A percentile compares a stretch with the other conserved stretches of the same genome.
These are phyloP conservation scores for Cercophora newfieldiana DNA, from an alignment of 495 filamentous ascomycete species.

Conservation along the genomic window DNA sequence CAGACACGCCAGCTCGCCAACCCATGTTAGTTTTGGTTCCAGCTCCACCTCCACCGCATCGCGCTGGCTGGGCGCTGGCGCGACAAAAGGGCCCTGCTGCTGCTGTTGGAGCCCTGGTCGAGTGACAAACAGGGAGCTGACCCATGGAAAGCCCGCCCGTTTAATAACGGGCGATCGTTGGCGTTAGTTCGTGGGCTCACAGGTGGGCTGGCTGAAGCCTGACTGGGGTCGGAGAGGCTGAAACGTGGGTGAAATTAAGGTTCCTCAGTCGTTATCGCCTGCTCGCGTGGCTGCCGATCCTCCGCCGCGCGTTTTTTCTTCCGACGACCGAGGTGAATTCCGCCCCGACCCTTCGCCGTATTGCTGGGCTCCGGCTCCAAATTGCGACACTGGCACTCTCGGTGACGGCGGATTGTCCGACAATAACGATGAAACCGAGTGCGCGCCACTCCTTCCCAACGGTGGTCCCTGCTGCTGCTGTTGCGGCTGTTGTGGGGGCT, in stretches of 20 bases:
- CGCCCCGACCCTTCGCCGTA: conserved; percentile 26
- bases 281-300: conserved; percentile 40
- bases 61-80: too few relatives aligned
- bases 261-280: conserved; percentile 37
- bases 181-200: too few relatives aligned
- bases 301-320: conserved; percentile 34
- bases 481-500: conserved; percentile 19
- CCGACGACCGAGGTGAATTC: conserved; percentile 27
- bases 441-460: conserved; percentile 35
- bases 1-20: conserved; percentile 1
- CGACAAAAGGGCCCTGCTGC: too few relatives aligned
- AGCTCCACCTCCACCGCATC: conserved; percentile 1
- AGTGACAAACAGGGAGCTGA: conserved; percentile 1
- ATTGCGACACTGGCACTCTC: conserved; percentile 26
- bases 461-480: conserved; percentile 21
- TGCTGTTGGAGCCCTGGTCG: neutral
- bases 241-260: conserved; percentile 43
- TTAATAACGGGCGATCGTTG: conserved; percentile 17
- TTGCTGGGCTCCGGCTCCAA: conserved; percentile 17
- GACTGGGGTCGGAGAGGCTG: conserved; percentile 31
- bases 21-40: neutral
- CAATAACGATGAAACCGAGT: conserved; percentile 51
- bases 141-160: conserved; percentile 10
- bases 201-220: conserved; percentile 12
- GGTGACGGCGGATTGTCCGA: conserved; percentile 46